Evolutionary conservation across 73 alveolate species (phyloP), one percentile per base, ranked within the genome.

Genomic region (Paramecium sonneborni): DNA sequence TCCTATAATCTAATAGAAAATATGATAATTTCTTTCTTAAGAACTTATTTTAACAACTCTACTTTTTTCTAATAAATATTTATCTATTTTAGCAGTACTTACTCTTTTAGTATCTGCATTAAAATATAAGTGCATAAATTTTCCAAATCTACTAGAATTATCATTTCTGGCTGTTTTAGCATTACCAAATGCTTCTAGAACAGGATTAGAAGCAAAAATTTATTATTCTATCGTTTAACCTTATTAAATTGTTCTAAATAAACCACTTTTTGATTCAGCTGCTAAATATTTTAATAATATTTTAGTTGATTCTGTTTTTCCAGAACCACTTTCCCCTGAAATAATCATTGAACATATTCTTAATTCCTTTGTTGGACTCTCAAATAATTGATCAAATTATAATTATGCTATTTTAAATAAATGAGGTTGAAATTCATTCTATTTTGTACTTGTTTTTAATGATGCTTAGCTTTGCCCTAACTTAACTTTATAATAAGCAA

Each of bases 101-200:
- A 92, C 37, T 97, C 88, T 23, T 88, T 93, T 97, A 99, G 99
- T 89, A 98, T 98, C 58, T 98, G 95, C 18, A 37, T 94, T 92
- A 38, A 94, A 95, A 74, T 97, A 97, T 18, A 98, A 98, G 88
- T 97, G 96, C 74, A 99, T 98, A 94, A 98, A 99, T 95, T 99
- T 98, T 24, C 99, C 99, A 93, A 99, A 99, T 79, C 99, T 94
- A 57, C 97, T 85, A 11, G 98, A 94, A 87, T 97, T 97, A 86
- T 97, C 97, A 93, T 97, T 97, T 86, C 97, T 97, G 55, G 95
- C 93, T 14, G 99, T 96, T 72, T 97, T 97, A 0, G 99, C 99
- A 92, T 99, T 99, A 41, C 99, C 99, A 93, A 98, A 99, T 18
- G 99, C 99, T 86, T 99, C 99, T 30, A 99, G 94, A 18, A 99